Base-by-base conservation (phyloP, 208 protist genomes). In the Lotmaria passim region DNA sequence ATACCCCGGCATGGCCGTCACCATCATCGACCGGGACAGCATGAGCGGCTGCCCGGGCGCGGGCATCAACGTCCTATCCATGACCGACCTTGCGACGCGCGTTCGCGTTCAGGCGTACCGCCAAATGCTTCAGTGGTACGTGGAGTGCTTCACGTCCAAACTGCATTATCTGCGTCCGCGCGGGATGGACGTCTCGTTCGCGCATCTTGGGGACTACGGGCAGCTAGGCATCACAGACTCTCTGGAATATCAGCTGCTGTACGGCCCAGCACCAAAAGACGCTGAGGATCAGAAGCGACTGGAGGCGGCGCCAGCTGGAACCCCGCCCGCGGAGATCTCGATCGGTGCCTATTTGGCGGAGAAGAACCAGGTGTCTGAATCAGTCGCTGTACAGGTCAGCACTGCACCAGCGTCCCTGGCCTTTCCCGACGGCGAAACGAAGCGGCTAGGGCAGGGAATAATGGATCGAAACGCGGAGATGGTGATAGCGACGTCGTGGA, bases 161-260 rank as follows among this genome's bases (percentile, higher is more conserved):
- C 75, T 95, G 41, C 60, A 86, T 73, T 82, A 85, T 53, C 78
- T 97, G 56, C 80, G 83, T 33, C 93, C 93, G 34, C 73, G 88
- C 8, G 90, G 90, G 6, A 87, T 90, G 79, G 83, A 95, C 48
- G 77, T 85, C 24, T 82, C 77, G 7, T 95, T 95, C 74, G 44
- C 72, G 15, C 88, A 97, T 57, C 79, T 97, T 19, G 93, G 93
- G 28, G 87, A 95, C 69, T 97, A 97, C 78, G 92, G 92, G 1
- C 92, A 96, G 60, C 66, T 94, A 31, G 53, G 70, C 33, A 62
- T 77, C 51, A 87, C 75, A 19, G 59, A 78, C 62, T 86, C 71
- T 21, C 75, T 94, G 12, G 84, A 94, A 66, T 86, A 79, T 58
- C 89, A 96, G 51, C 73, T 96, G 56, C 78, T 96, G 46, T 96